Conservation (phyloP, 805 yeast species). For the Torulaspora gathmanii region DNA sequence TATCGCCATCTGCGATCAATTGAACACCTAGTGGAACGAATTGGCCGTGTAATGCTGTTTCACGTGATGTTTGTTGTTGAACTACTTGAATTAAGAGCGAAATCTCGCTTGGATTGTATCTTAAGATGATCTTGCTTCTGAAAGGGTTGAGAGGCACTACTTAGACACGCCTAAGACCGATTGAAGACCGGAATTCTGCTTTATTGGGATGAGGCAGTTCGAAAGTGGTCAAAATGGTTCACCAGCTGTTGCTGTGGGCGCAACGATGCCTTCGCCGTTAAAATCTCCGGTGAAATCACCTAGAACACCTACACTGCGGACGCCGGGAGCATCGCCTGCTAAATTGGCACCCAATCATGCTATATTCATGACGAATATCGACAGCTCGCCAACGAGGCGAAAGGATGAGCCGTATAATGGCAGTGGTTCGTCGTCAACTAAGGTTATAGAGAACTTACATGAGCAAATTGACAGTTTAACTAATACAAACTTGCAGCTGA, state of each 20-base stretch:
- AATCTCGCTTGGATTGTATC: neutral
- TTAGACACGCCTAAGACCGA: too few species aligned
- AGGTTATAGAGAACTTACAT: slow-evolving; percentile 43
- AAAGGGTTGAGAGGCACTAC: too few species aligned
- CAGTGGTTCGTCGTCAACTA: slow-evolving; percentile 24
- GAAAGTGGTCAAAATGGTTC: neutral
- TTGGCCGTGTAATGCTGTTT: neutral
- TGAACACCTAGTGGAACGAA: neutral
- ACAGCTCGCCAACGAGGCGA: slow-evolving; percentile 20
- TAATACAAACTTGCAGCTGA: slow-evolving; percentile 35
- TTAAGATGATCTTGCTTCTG: neutral
- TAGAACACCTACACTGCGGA: neutral
- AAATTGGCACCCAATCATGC: slow-evolving; percentile 28
- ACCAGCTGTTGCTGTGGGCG: neutral
- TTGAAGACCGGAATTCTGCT: neutral
- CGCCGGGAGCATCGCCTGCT: slow-evolving; percentile 18
- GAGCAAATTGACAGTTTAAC: slow-evolving; percentile 51
- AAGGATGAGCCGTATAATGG: slow-evolving; percentile 1
- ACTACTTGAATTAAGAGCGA: neutral
- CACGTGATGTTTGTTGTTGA: neutral
- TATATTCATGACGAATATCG: slow-evolving; percentile 27
- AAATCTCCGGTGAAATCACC: slow-evolving; percentile 5
- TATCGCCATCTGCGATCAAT: too few species aligned
- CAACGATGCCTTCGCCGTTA: slow-evolving; percentile 3
- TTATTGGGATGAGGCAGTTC: neutral